Evolutionary conservation across 2,329 filamentous ascomycete species (phyloP).

Genomic region (Cercospora sojina): DNA sequence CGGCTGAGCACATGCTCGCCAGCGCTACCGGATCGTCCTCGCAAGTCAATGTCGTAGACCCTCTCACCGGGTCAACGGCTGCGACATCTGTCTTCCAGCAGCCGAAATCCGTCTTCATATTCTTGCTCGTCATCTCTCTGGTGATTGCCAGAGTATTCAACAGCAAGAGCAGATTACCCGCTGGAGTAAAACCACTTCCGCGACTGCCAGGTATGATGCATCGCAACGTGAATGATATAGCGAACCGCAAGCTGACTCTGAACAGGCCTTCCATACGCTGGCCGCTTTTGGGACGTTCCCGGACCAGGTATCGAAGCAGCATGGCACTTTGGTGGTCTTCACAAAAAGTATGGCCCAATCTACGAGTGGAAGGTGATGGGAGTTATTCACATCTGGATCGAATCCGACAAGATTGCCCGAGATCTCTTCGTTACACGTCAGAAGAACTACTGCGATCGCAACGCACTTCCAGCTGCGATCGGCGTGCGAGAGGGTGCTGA

Average conservation of each 20-base stretch:
- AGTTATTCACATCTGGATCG: constrained; percentile 38
- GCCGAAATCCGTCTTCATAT: constrained; percentile 18
- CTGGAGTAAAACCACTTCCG: constrained; percentile 31
- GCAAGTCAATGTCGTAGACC: constrained; percentile 7
- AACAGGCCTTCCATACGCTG: constrained; percentile 36
- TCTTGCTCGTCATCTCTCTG: constrained; percentile 17
- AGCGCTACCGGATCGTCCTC: constrained; percentile 8
- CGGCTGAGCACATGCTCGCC: constrained; percentile 14
- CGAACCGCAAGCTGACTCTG: no score
- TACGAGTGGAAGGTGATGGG: constrained; percentile 40
- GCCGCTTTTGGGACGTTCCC: constrained; percentile 38
- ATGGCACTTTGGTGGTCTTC: constrained; percentile 38
- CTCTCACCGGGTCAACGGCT: background rate
- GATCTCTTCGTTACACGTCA: constrained; percentile 38
- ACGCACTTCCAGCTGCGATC: constrained; percentile 37
- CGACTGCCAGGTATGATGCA: constrained; percentile 27
- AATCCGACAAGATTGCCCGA: constrained; percentile 38
- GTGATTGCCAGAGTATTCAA: constrained; percentile 20
- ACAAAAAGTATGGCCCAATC: constrained; percentile 39
- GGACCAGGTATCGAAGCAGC: constrained; percentile 37
- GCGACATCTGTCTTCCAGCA: constrained; percentile 9
- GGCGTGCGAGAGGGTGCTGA: constrained; percentile 36
- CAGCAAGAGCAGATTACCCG: constrained; percentile 26
- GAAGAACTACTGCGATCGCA: constrained; percentile 38
- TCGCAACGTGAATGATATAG: background rate